Evolutionary conservation across 192 early-diverging fungal species (phyloP).

Genomic region (Podila verticillata): DNA sequence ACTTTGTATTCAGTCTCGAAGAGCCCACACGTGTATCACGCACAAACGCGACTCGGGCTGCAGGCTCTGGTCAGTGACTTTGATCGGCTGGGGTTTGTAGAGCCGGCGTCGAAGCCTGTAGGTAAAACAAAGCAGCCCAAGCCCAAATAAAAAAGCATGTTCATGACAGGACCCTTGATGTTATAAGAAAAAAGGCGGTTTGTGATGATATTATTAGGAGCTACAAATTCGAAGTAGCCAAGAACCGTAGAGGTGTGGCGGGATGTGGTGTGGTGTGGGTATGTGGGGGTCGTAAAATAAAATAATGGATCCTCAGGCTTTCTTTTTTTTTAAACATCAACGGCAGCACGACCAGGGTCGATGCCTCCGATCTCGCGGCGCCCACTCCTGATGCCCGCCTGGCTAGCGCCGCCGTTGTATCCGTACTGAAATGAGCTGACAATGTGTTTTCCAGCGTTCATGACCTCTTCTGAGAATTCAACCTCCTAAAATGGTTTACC

Average conservation of each 20-base stretch:
- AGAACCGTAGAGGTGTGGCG: no score
- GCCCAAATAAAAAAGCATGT: background rate
- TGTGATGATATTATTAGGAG: no score
- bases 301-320: background rate
- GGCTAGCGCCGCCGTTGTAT: slow-evolving; percentile 53
- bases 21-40: slow-evolving; percentile 13
- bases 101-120: background rate
- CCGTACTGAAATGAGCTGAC: slow-evolving; percentile 65
- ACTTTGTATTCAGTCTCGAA: slow-evolving; percentile 3
- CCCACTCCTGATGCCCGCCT: slow-evolving; percentile 17
- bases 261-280: background rate
- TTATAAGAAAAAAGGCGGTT: background rate
- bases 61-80: slow-evolving; percentile 29
- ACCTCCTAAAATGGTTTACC: slow-evolving; percentile 48
- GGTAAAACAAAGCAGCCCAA: background rate
- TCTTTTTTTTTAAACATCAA: slow-evolving; percentile 26
- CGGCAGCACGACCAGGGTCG: slow-evolving; percentile 31
- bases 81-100: slow-evolving; percentile 23
- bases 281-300: background rate
- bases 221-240: no score
- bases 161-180: background rate
- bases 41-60: slow-evolving; percentile 7
- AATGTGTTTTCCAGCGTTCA: slow-evolving; percentile 63
- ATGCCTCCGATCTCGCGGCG: slow-evolving; percentile 46
- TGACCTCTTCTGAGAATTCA: slow-evolving; percentile 68